Conservation (phyloP, 371 early-diverging fungal genomes). For the Syncephalastrum sp. region DNA sequence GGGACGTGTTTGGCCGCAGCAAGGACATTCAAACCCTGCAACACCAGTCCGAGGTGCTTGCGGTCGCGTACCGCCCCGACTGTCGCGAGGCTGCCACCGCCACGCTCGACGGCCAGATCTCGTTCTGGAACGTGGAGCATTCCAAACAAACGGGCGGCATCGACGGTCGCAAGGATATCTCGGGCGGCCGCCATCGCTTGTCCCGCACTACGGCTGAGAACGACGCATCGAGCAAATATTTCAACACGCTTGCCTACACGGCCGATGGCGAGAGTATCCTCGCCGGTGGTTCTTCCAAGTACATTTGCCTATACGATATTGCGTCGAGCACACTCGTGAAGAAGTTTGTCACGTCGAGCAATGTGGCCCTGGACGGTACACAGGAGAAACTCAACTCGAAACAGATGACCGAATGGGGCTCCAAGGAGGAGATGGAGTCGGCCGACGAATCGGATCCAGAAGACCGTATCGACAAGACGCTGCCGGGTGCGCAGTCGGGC, state of each 20-base stretch:
- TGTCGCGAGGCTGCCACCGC: constrained; percentile 84
- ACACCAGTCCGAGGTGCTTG: constrained; percentile 85
- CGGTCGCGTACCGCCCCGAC: constrained; percentile 89
- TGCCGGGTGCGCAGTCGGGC: constrained; percentile 88
- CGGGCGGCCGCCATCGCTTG: constrained; percentile 78
- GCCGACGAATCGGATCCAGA: constrained; percentile 78
- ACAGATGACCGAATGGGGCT: constrained; percentile 94
- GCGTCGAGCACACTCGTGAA: constrained; percentile 73
- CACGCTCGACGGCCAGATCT: constrained; percentile 90
- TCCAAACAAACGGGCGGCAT: constrained; percentile 72
- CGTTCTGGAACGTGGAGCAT: constrained; percentile 86
- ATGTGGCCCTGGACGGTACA: constrained; percentile 91
- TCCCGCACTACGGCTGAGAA: constrained; percentile 81
- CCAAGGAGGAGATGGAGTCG: constrained; percentile 73
- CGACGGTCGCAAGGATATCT: constrained; percentile 92
- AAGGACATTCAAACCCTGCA: constrained; percentile 79
- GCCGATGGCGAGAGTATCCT: constrained; percentile 90
- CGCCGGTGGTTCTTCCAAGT: constrained; percentile 93
- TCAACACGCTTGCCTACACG: constrained; percentile 92
- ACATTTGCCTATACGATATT: constrained; percentile 94
- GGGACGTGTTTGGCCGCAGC: constrained; percentile 92
- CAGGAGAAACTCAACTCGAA: constrained; percentile 85
- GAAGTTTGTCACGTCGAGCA: constrained; percentile 89
- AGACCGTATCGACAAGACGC: constrained; percentile 74
- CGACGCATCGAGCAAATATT: constrained; percentile 80